Conservation (phyloP, 495 filamentous ascomycete genomes). For the Penicillium coffeae region DNA sequence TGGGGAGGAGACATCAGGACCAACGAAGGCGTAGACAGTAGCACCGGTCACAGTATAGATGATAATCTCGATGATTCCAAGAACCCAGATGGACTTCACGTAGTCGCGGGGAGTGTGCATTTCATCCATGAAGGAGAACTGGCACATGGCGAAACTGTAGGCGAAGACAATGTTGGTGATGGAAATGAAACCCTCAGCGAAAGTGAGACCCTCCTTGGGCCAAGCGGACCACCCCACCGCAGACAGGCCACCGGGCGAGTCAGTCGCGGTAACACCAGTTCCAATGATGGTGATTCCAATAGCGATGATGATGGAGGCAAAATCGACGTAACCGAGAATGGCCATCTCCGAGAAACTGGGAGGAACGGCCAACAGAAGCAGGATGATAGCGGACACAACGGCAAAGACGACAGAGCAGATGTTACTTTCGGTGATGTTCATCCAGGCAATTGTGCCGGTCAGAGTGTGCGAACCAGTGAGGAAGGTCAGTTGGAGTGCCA, state of each 20-base stretch:
- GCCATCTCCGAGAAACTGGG: conserved; percentile 52
- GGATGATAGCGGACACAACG: conserved; percentile 57
- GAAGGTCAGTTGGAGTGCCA: conserved; percentile 61
- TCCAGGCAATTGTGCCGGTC: conserved; percentile 66
- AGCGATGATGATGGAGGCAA: conserved; percentile 59
- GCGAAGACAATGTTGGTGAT: conserved; percentile 71
- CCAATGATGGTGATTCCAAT: conserved; percentile 67
- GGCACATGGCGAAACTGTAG: conserved; percentile 59
- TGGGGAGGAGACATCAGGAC: conserved; percentile 59
- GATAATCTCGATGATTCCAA: conserved; percentile 57
- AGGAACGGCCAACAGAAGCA: conserved; percentile 59
- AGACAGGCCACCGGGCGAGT: conserved; percentile 28
- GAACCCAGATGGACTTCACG: conserved; percentile 56
- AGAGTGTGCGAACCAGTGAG: conserved; percentile 68
- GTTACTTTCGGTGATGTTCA: conserved; percentile 54
- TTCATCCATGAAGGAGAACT: conserved; percentile 70
- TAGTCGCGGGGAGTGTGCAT: conserved; percentile 66
- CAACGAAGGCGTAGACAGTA: conserved; percentile 66
- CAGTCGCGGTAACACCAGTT: conserved; percentile 46
- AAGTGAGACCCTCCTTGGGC: conserved; percentile 27
- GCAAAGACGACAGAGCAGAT: conserved; percentile 62
- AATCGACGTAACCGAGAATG: conserved; percentile 58
- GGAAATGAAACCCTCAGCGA: conserved; percentile 50
- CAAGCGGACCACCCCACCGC: conserved; percentile 38
- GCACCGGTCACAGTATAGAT: conserved; percentile 67